Base-by-base conservation (phyloP, 2,329 filamentous ascomycete genomes). In the Sodiomyces alkalinus region DNA sequence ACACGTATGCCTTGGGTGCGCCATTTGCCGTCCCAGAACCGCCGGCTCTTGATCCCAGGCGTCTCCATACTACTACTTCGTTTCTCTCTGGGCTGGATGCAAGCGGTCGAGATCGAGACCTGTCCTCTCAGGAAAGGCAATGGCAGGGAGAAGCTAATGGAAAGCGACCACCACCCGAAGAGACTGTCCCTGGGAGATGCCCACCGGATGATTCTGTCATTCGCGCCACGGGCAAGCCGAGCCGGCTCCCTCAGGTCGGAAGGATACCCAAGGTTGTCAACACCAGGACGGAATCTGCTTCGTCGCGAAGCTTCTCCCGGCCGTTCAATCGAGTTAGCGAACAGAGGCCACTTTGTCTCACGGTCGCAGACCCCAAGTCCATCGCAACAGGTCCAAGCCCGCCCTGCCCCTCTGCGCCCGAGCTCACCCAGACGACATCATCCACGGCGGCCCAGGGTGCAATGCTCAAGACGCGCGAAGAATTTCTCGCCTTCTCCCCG, bases 211-310 rank as follows among this genome's bases (percentile, higher is more conserved):
- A n/a, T n/a, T n/a, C n/a, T n/a, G n/a, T n/a, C n/a, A n/a, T n/a
- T n/a, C n/a, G n/a, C n/a, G n/a, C n/a, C n/a, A n/a, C n/a, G n/a
- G 40, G 37, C 13, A 55, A 57, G 4, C 69, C 69, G 7, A 80
- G 72, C 44, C 68, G 85, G 31, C 58, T 92, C 12, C 72, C 75
- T 17, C 82, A 87, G 40, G 74, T 93, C 26, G 86, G 85, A 7
- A 72, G 86, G 11, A 93, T 93, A 28, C 86, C 86, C 7, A 74
- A 74, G 41, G 82, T 93, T 4, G 62, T 87, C 17, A 81, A 72
- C 25, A 73, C 67, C 26, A 67, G 74, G 29, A 60, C 73, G 19
- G 68, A 78, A 36, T 69, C 69, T 26, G 68, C 71, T 2, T 76
- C 80, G 1, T 69, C 79, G 2, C 76, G 74, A 45, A 92, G 82